Base-by-base conservation (phyloP, 345 rosid genomes). In the Corymbia maculata region DNA sequence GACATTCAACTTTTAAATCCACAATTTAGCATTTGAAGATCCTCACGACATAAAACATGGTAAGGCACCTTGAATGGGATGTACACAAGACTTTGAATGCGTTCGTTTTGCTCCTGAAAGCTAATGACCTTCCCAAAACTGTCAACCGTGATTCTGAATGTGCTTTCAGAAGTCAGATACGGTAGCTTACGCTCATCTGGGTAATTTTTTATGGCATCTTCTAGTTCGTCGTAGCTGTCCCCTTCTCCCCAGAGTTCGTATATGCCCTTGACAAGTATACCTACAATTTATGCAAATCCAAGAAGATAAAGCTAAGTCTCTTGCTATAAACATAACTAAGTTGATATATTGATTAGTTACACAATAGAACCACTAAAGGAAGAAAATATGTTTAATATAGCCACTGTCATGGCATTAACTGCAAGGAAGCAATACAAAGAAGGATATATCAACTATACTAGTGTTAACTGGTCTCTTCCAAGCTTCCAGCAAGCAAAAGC, bases 221-320 rank as follows among this genome's bases (percentile, higher is more conserved):
- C 93, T 70, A 97, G 92, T 88, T 98, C 98, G 89, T 97, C 97
- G 68, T 92, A 93, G 91, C 91, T 92, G 86, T 93, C 89, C 59
- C 95, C 99, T 93, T 98, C 97, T 86, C 99, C 99, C 99, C 99
- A 98, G 66, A 98, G 93, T 90, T 98, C 99, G 88, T 98, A 96
- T 85, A 98, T 97, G 64, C 99, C 99, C 91, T 98, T 97, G 44
- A 97, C 98, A 70, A 98, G 96, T 88, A 97, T 94, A 91, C 99
- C 98, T 94, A 86, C 52, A 89, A 87, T 32, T 36, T 44, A 87
- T 24, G 51, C 51, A 86, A 59, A 19, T 87, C 21, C 55, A 50
- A 49, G 36, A 32, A 26, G 26, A 7, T 52, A 52, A 85, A 85
- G 51, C 49, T 24, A 10, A 22, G 28, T 36, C 44, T 85, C 26